These are phyloP conservation scores for Powellomyces hirtus DNA, from an alignment of 192 early-diverging fungal genomes.

Conservation along the genomic window DNA sequence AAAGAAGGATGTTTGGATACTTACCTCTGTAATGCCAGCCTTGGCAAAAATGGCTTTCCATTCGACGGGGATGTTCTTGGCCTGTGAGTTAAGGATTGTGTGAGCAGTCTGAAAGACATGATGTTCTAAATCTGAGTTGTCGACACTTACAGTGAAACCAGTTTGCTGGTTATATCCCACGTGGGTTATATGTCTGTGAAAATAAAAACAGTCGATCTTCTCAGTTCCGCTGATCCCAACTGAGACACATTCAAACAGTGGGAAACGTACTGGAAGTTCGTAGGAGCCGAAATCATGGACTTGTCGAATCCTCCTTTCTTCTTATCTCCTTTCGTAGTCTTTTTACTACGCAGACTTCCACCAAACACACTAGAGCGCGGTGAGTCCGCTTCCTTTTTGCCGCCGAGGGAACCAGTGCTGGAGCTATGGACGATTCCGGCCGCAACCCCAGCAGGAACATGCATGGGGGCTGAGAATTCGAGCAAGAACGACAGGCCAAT, in stretches of 20 bases:
- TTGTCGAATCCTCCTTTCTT: conserved; percentile 43
- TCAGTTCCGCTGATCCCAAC: background rate
- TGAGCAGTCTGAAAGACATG: background rate
- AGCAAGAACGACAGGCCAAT: no score
- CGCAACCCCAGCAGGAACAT: background rate
- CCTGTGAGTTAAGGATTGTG: no score
- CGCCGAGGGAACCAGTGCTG: background rate
- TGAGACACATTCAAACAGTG: no score
- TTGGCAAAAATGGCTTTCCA: conserved; percentile 56
- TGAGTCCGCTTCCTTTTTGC: background rate
- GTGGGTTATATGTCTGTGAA: conserved; percentile 41
- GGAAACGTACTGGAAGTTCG: conserved; percentile 41
- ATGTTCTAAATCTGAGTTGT: background rate
- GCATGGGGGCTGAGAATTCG: background rate
- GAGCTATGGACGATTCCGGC: background rate
- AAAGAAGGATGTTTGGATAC: background rate
- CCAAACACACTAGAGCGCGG: background rate
- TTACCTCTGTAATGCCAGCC: conserved; percentile 55
- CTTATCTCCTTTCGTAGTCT: conserved; percentile 18
- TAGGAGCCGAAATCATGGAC: conserved; percentile 47
- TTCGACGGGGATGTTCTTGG: conserved; percentile 53
- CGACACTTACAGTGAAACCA: conserved; percentile 41
- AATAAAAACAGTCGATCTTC: background rate
- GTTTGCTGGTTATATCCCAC: conserved; percentile 49
- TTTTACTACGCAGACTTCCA: conserved; percentile 6